phyloP scores from a whole-genome alignment of 768 basidiomycete genomes.

The Lactarius trivialis region DNA sequence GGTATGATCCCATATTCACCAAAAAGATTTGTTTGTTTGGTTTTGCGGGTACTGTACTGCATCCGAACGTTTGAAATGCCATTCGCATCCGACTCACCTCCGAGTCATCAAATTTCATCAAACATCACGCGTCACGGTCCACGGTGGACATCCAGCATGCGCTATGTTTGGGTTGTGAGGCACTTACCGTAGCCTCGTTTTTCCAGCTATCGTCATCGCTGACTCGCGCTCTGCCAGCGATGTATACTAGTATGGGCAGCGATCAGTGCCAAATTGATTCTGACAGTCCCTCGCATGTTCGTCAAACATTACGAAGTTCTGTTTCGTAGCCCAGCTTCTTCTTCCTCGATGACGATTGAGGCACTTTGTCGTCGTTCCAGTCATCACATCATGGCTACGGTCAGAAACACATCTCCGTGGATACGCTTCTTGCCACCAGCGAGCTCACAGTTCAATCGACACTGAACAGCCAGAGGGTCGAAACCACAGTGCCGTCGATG shows the following conservation, averaged over 20 bases:
- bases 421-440: not conserved
- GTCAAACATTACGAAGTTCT: not conserved
- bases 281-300: not conserved
- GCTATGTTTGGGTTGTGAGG: too few relatives aligned
- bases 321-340: not conserved
- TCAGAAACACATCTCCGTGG: not conserved
- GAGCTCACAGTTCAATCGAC: not conserved
- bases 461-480: not conserved
- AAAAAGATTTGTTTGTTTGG: too few relatives aligned
- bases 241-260: not conserved
- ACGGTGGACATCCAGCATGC: too few relatives aligned
- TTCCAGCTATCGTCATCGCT: too few relatives aligned
- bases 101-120: too few relatives aligned
- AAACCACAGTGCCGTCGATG: too few relatives aligned
- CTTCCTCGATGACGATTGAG: not conserved
- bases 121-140: too few relatives aligned
- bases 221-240: not conserved
- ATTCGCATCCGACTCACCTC: too few relatives aligned
- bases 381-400: not conserved
- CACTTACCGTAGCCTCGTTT: too few relatives aligned
- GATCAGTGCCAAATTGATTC: not conserved
- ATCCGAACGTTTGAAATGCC: too few relatives aligned
- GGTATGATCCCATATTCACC: too few relatives aligned
- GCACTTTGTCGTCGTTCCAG: not conserved
- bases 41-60: too few relatives aligned